These are phyloP conservation scores for Nemophila menziesii DNA, from an alignment of 257 asterid species.

Conservation along the genomic window DNA sequence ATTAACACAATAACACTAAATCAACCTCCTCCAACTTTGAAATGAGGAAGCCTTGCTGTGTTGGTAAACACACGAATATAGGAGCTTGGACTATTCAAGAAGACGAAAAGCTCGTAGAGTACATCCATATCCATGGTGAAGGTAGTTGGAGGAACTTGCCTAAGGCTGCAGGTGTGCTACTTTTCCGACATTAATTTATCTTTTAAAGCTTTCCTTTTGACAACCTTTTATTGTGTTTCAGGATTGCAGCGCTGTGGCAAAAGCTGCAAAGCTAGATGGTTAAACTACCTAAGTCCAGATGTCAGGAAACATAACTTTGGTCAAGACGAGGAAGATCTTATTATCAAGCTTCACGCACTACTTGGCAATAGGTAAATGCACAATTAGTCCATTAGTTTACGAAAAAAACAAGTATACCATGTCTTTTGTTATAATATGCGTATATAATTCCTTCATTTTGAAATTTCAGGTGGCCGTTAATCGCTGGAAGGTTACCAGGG, in stretches of 20 bases:
- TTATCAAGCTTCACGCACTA: conserved; percentile 45
- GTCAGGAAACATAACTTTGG: conserved; percentile 20
- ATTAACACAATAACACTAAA: neutral
- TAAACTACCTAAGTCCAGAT: conserved; percentile 26
- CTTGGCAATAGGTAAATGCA: conserved; percentile 44
- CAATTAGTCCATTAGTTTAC: neutral
- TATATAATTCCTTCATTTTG: neutral
- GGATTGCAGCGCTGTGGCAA: conserved; percentile 30
- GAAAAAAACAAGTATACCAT: neutral
- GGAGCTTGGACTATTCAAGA: conserved; percentile 32
- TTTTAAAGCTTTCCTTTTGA: no score
- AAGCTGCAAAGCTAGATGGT: conserved; percentile 29
- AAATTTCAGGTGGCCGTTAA: conserved; percentile 31
- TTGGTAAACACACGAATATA: conserved; percentile 2
- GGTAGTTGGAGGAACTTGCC: conserved; percentile 28
- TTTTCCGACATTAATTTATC: neutral
- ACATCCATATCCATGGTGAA: conserved; percentile 23
- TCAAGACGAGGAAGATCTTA: conserved; percentile 35
- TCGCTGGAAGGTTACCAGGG: conserved; percentile 42
- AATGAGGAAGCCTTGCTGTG: conserved; percentile 12
- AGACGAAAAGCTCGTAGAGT: conserved; percentile 27
- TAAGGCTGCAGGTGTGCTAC: conserved; percentile 23
- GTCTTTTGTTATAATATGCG: neutral
- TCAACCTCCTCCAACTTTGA: conserved; percentile 1
- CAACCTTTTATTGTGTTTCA: neutral